A percentile compares a stretch with the other conserved stretches of the same genome.
phyloP scores from a whole-genome alignment of 2,329 filamentous ascomycete genomes.

The Pleurostoma richardsiae region DNA sequence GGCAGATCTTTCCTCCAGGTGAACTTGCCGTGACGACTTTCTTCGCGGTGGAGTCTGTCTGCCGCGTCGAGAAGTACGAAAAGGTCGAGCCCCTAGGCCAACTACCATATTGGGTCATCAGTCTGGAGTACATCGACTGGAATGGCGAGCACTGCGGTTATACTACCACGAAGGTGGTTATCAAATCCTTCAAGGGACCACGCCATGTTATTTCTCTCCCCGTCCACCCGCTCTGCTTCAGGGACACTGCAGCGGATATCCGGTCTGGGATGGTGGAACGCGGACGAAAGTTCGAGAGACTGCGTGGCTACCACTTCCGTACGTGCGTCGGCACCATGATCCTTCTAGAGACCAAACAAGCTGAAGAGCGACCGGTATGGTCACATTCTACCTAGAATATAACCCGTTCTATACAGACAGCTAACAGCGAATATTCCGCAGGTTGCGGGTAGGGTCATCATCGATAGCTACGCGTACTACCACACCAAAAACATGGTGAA shows the following conservation, averaged over 20 bases:
- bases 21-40: slow-evolving; percentile 23
- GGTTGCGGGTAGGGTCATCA: slow-evolving; percentile 21
- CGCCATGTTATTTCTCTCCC: slow-evolving; percentile 18
- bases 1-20: slow-evolving; percentile 28
- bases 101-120: slow-evolving; percentile 17
- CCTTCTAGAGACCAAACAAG: slow-evolving; percentile 14
- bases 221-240: slow-evolving; percentile 22
- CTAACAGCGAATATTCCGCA: neutral
- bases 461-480: slow-evolving; percentile 30
- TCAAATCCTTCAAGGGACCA: slow-evolving; percentile 19
- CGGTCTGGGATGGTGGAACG: slow-evolving; percentile 18
- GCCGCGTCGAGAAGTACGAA: slow-evolving; percentile 24
- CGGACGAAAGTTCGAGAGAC: slow-evolving; percentile 23
- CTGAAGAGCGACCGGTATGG: slow-evolving; percentile 18
- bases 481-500: slow-evolving; percentile 20
- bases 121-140: slow-evolving; percentile 29
- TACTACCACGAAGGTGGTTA: slow-evolving; percentile 12
- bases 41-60: slow-evolving; percentile 27
- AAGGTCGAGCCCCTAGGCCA: slow-evolving; percentile 1
- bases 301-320: slow-evolving; percentile 27
- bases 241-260: slow-evolving; percentile 13
- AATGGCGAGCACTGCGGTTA: slow-evolving; percentile 25
- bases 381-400: neutral
- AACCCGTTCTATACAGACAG: neutral
- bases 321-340: slow-evolving; percentile 21